Percentiles rank a stretch among this genome's conserved stretches.
These are phyloP conservation scores for Verbena officinalis DNA, from an alignment of 257 asterid genomes.

Conservation along the genomic window DNA sequence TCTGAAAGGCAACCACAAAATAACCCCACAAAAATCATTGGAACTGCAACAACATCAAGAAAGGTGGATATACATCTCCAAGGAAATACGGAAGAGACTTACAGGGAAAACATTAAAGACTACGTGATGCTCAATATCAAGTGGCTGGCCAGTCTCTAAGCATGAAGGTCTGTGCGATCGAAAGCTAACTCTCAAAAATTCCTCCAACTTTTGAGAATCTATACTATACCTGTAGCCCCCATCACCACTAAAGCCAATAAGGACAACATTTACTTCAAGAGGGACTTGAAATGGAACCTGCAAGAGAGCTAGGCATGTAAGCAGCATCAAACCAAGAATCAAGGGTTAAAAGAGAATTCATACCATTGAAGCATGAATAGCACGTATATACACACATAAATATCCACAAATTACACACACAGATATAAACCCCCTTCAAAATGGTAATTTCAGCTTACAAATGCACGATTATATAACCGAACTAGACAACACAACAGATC, in stretches of 20 bases:
- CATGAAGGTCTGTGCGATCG: constrained; percentile 93
- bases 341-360: not conserved
- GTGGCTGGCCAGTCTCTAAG: constrained; percentile 93
- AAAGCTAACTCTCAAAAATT: constrained; percentile 80
- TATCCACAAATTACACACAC: not conserved
- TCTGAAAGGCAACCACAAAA: constrained; percentile 2
- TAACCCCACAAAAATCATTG: constrained; percentile 5
- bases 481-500: not conserved
- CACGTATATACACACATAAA: not conserved
- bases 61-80: constrained; percentile 7
- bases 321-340: constrained; percentile 18
- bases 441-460: not conserved
- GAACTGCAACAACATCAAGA: constrained; percentile 11
- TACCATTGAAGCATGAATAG: not conserved
- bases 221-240: constrained; percentile 87
- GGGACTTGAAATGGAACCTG: constrained; percentile 99
- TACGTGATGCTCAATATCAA: constrained; percentile 96
- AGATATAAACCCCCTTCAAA: not conserved
- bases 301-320: constrained; percentile 26
- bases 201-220: constrained; percentile 88
- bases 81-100: constrained; percentile 41
- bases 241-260: constrained; percentile 86
- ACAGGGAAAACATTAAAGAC: constrained; percentile 86
- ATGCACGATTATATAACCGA: constrained; percentile 4
- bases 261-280: constrained; percentile 94